Evolutionary conservation across 148 eudicot genomes (phyloP).

Genomic region (Gaultheria prostrata): DNA sequence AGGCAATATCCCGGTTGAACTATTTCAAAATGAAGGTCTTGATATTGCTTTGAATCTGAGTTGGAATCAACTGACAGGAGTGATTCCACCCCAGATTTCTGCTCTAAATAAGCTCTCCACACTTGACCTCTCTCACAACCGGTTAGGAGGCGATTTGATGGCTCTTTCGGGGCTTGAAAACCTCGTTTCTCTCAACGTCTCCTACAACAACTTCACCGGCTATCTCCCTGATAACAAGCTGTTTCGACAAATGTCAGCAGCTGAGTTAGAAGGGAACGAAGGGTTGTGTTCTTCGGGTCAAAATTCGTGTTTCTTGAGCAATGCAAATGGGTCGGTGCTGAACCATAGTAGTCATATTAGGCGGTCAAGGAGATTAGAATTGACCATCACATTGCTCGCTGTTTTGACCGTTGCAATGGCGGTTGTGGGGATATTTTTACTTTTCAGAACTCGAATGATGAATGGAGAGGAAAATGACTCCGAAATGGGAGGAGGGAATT

Average conservation of each 20-base stretch:
- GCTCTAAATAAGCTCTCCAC: conserved; percentile 62
- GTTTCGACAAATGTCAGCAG: conserved; percentile 54
- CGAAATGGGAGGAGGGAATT: conserved; percentile 48
- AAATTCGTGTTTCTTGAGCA: conserved; percentile 30
- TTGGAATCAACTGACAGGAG: conserved; percentile 51
- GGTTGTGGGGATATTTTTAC: conserved; percentile 56
- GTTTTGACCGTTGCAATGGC: conserved; percentile 54
- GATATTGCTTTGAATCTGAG: conserved; percentile 76
- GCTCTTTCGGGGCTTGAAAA: conserved; percentile 48
- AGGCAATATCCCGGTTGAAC: conserved; percentile 52
- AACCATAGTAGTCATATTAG: not conserved
- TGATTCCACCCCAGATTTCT: conserved; percentile 55
- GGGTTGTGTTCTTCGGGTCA: conserved; percentile 47
- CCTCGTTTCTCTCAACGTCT: conserved; percentile 67
- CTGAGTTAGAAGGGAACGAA: conserved; percentile 59
- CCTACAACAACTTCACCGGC: conserved; percentile 71
- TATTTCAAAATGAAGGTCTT: conserved; percentile 55
- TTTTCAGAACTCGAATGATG: conserved; percentile 47
- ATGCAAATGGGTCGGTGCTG: conserved; percentile 3
- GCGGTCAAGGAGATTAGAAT: conserved; percentile 44
- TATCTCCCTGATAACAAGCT: conserved; percentile 71
- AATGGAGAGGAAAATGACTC: conserved; percentile 53
- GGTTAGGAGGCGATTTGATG: conserved; percentile 48
- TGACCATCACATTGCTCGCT: conserved; percentile 56
- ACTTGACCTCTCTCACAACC: conserved; percentile 69